Percentiles rank a stretch among this genome's conserved stretches.
Evolutionary conservation across 352 stramenopile genomes (phyloP).

Genomic region (Phytophthora pluvialis): DNA sequence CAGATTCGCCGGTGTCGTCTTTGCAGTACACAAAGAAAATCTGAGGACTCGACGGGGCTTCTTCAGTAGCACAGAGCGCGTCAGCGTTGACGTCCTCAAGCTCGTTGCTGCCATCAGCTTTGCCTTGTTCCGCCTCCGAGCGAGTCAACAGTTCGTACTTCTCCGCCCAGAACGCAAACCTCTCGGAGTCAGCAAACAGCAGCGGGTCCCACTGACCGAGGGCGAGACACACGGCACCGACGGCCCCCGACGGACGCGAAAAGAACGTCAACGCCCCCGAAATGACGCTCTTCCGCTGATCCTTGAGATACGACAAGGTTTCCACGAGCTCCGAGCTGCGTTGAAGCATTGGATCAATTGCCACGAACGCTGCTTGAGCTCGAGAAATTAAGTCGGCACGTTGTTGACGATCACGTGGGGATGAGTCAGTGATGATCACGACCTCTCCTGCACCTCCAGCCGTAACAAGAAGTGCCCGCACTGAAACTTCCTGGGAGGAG

Average conservation of each 20-base stretch:
- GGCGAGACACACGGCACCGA: slow-evolving; percentile 55
- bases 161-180: slow-evolving; percentile 23
- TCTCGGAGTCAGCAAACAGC: slow-evolving; percentile 34
- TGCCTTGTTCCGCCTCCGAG: slow-evolving; percentile 4
- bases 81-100: neutral
- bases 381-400: slow-evolving; percentile 36
- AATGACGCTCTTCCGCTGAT: slow-evolving; percentile 45
- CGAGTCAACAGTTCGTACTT: slow-evolving; percentile 30
- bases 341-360: slow-evolving; percentile 49
- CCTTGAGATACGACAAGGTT: slow-evolving; percentile 61
- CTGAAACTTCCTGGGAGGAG: slow-evolving; percentile 19
- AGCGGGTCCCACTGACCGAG: slow-evolving; percentile 47
- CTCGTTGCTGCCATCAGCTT: neutral
- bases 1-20: slow-evolving; percentile 7
- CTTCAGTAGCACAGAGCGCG: neutral
- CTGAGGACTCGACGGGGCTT: slow-evolving; percentile 4
- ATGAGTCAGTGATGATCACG: slow-evolving; percentile 47
- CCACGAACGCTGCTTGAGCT: slow-evolving; percentile 44
- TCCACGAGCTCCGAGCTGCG: slow-evolving; percentile 40
- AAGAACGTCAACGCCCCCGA: slow-evolving; percentile 49
- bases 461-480: slow-evolving; percentile 9
- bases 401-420: slow-evolving; percentile 40
- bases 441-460: slow-evolving; percentile 5
- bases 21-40: slow-evolving; percentile 32
- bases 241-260: slow-evolving; percentile 46